Evolutionary conservation across 306 rosid species (phyloP), one percentile per base, ranked within the genome.

Genomic region (Prunus fruticosa): DNA sequence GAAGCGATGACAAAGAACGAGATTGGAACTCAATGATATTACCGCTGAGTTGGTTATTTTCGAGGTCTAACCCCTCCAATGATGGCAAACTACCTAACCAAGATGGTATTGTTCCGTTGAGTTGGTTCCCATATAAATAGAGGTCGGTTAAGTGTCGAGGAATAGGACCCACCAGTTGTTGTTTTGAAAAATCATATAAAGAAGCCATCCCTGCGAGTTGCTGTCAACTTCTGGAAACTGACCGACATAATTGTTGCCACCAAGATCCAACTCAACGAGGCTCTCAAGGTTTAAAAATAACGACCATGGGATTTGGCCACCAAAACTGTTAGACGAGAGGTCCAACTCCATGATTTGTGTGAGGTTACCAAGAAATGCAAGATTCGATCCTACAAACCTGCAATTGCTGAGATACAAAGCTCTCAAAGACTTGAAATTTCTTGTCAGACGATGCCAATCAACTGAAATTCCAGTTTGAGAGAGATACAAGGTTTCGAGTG

Each of bases 21-120:
- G 41, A 34, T 1, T 34, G 41, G 41, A 34, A 34, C 2, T 5
- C 41, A 34, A 34, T 34, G 12, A 70, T 70, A 2, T 19, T 16
- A 34, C 76, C 64, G 5, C 6, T 28, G 71, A 78, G n/a, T 60
- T 69, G 63, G 52, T 78, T 78, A 6, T 12, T 5, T 13, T 6
- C 2, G 5, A 68, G 18, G 0, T 0, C 32, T n/a, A 77, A 43
- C 19, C 0, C 0, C 0, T 2, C 6, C 20, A 25, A 23, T 1
- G 25, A 23, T 23, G 1, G 25, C 25, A 23, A 23, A 23, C 25
- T 23, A 23, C 25, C 25, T 23, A 23, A 23, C 25, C 25, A 23
- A 23, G 25, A 23, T 23, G 25, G 25, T 23, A 23, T 23, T 23
- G 25, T 23, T 23, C 25, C 25, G 25, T 50, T 69, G n/a, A 68